A percentile compares a stretch with the other conserved stretches of the same genome.
These are phyloP conservation scores for Pleurotus pulmonarius DNA, from an alignment of 768 basidiomycete genomes.

Conservation along the genomic window DNA sequence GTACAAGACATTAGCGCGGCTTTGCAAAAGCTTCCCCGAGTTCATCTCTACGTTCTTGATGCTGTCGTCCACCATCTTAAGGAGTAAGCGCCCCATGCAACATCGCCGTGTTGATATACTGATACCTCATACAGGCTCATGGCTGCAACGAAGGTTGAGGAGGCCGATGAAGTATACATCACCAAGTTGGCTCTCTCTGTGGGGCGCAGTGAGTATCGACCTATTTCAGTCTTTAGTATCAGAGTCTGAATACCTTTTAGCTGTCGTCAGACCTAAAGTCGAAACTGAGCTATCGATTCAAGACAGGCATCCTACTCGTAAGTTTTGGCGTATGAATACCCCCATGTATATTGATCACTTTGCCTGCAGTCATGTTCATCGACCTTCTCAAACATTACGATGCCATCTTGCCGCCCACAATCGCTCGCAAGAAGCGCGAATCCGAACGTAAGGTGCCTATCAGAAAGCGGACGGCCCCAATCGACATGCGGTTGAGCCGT, in stretches of 20 bases:
- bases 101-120: background rate
- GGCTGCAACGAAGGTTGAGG: conserved; percentile 62
- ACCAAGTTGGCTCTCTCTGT: conserved; percentile 86
- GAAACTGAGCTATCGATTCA: conserved; percentile 88
- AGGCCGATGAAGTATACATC: conserved; percentile 75
- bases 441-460: conserved; percentile 80
- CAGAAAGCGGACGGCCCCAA: conserved; percentile 80
- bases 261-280: conserved; percentile 74
- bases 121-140: conserved; percentile 49
- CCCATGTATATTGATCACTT: conserved; percentile 1
- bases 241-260: conserved; percentile 31
- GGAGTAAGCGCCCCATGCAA: conserved; percentile 38
- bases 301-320: conserved; percentile 82
- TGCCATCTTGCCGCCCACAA: conserved; percentile 73
- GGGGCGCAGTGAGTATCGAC: conserved; percentile 67
- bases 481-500: conserved; percentile 87
- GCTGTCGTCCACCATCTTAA: conserved; percentile 73
- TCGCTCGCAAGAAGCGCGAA: conserved; percentile 83
- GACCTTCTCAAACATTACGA: conserved; percentile 79
- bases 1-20: conserved; percentile 58
- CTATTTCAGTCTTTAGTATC: background rate
- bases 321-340: conserved; percentile 17
- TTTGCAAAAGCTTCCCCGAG: conserved; percentile 68
- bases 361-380: conserved; percentile 66
- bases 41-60: conserved; percentile 81